Evolutionary conservation across 108 stramenopile species (phyloP).

Genomic region (Licmophora abbreviata): DNA sequence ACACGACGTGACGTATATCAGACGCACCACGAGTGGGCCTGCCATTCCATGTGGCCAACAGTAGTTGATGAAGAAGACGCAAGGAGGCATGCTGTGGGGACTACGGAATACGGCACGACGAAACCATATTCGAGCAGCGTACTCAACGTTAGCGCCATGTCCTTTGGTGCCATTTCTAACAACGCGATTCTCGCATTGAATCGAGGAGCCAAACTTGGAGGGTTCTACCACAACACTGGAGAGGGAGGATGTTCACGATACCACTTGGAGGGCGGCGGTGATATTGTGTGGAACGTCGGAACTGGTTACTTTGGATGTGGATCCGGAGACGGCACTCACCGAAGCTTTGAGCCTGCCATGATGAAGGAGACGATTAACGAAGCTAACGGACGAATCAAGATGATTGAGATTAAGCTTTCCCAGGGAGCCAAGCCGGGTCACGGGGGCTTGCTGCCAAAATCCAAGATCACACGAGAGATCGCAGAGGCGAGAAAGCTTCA

Average conservation of each 20-base stretch:
- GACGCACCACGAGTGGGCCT: constrained; percentile 72
- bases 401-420: constrained; percentile 87
- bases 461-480: constrained; percentile 72
- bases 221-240: constrained; percentile 89
- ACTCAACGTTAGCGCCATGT: constrained; percentile 82
- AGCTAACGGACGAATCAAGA: constrained; percentile 37
- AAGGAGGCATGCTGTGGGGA: constrained; percentile 47
- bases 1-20: constrained; percentile 41
- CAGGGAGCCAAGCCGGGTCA: constrained; percentile 91
- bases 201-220: constrained; percentile 62
- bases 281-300: constrained; percentile 87
- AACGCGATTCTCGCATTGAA: constrained; percentile 74
- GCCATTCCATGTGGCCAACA: constrained; percentile 66
- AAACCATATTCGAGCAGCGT: constrained; percentile 65
- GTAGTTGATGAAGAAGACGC: constrained; percentile 14
- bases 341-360: constrained; percentile 53
- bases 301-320: constrained; percentile 90
- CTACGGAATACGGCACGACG: constrained; percentile 26
- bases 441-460: constrained; percentile 78
- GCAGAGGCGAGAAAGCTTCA: constrained; percentile 72
- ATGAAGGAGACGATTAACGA: constrained; percentile 44
- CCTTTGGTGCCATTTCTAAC: constrained; percentile 78
- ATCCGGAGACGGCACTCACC: constrained; percentile 9
- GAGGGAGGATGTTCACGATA: constrained; percentile 64
- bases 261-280: constrained; percentile 65